Conservation (phyloP, 176 grass and related monocot species). For the Tillandsia leiboldiana region DNA sequence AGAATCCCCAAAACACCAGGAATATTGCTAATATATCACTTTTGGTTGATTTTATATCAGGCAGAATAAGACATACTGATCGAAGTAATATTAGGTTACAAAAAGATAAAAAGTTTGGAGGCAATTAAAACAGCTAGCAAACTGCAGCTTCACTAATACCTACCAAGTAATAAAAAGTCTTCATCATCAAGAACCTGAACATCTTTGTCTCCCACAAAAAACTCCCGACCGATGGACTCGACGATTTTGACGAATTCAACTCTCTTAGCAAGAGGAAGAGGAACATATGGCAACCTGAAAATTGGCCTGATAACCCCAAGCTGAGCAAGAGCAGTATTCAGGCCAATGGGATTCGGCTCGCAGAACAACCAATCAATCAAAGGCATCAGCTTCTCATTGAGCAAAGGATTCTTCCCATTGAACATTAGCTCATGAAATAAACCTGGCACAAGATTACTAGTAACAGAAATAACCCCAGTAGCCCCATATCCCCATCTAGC, state of each 20-base stretch:
- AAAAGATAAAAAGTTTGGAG: too few relatives aligned
- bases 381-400: conserved; percentile 28
- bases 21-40: too few relatives aligned
- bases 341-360: conserved; percentile 26
- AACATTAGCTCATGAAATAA: conserved; percentile 63
- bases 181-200: conserved; percentile 54
- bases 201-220: conserved; percentile 70
- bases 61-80: too few relatives aligned
- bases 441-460: conserved; percentile 79
- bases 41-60: too few relatives aligned
- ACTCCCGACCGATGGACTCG: conserved; percentile 45
- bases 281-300: conserved; percentile 32
- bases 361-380: conserved; percentile 27
- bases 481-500: conserved; percentile 58
- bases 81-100: too few relatives aligned
- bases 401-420: conserved; percentile 32
- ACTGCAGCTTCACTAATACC: conserved; percentile 30
- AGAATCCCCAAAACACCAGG: too few relatives aligned
- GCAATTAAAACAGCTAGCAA: too few relatives aligned
- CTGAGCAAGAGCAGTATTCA: conserved; percentile 32
- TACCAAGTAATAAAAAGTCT: conserved; percentile 63
- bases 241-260: conserved; percentile 21
- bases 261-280: conserved; percentile 20
- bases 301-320: conserved; percentile 20
- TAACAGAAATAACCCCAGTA: conserved; percentile 65